Percentiles rank a stretch among this genome's conserved stretches.
These are phyloP conservation scores for Penicillium manginii DNA, from an alignment of 495 filamentous ascomycete species.

Conservation along the genomic window DNA sequence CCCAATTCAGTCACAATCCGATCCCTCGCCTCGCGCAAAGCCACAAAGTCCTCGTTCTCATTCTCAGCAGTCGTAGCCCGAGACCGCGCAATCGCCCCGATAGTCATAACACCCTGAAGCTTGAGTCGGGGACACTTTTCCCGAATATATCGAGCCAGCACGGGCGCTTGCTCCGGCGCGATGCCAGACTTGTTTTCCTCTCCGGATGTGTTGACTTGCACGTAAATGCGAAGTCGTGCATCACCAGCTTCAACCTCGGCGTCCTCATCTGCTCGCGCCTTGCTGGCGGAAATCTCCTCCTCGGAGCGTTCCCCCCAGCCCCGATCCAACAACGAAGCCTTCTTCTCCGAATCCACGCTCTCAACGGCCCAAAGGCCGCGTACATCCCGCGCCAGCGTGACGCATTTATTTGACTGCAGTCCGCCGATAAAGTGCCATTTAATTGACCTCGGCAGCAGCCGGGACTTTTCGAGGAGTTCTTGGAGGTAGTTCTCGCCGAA, in stretches of 20 bases:
- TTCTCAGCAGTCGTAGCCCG: conserved; percentile 67
- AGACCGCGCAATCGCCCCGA: conserved; percentile 87
- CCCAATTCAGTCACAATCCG: conserved; percentile 55
- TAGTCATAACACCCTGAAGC: conserved; percentile 91
- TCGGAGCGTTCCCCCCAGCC: conserved; percentile 61
- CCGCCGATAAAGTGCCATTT: conserved; percentile 97
- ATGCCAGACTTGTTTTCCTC: conserved; percentile 85
- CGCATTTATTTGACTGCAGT: conserved; percentile 91
- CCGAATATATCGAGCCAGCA: conserved; percentile 67
- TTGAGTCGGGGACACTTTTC: conserved; percentile 72
- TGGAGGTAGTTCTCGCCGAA: conserved; percentile 98
- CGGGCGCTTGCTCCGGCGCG: conserved; percentile 58
- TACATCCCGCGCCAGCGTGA: conserved; percentile 76
- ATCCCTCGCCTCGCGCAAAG: conserved; percentile 72
- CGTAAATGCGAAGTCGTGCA: conserved; percentile 67
- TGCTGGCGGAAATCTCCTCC: conserved; percentile 6
- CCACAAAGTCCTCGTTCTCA: conserved; percentile 89
- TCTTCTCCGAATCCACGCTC: conserved; percentile 84
- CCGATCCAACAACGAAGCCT: conserved; percentile 79
- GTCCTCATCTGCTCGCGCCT: neutral
- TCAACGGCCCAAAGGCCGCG: conserved; percentile 93
- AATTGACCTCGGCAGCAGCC: conserved; percentile 75
- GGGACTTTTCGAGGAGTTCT: conserved; percentile 85
- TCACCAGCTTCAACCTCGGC: conserved; percentile 26
- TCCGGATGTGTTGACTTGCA: conserved; percentile 94